These are phyloP conservation scores for Aspergillus sclerotioniger DNA, from an alignment of 495 filamentous ascomycete genomes.

Conservation along the genomic window DNA sequence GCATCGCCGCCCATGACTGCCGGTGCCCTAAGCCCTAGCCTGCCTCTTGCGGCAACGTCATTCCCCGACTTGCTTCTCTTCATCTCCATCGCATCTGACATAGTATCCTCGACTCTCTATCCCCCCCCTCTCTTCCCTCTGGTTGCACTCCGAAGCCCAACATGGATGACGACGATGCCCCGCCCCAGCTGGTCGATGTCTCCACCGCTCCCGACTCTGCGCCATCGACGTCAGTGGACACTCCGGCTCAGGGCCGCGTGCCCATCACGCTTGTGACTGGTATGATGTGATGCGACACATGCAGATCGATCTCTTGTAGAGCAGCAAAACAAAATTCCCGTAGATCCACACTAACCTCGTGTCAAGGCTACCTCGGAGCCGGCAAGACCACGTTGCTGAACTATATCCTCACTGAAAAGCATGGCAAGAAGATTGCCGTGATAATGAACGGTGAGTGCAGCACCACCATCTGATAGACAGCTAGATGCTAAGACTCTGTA, in stretches of 20 bases:
- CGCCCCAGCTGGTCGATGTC: constrained; percentile 68
- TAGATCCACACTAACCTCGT: constrained; percentile 5
- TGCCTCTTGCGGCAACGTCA: constrained; percentile 39
- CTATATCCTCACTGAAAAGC: constrained; percentile 87
- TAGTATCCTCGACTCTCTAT: background rate
- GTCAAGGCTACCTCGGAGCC: constrained; percentile 77
- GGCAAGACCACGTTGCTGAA: constrained; percentile 96
- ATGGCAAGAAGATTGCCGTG: constrained; percentile 96
- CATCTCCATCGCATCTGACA: background rate
- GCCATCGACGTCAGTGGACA: constrained; percentile 37
- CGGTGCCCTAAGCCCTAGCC: constrained; percentile 43
- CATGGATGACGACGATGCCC: constrained; percentile 67
- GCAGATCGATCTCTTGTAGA: constrained; percentile 6
- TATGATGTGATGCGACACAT: constrained; percentile 30
- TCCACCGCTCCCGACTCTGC: constrained; percentile 31
- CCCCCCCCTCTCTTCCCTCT: background rate
- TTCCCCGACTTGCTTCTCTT: constrained; percentile 32
- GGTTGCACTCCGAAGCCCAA: constrained; percentile 17
- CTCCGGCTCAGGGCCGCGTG: constrained; percentile 55
- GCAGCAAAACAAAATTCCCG: background rate
- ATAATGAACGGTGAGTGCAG: constrained; percentile 79
- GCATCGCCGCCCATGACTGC: constrained; percentile 24
- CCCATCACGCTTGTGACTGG: constrained; percentile 96
- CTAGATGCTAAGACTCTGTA: constrained; percentile 28
- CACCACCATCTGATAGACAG: background rate